A percentile compares a stretch with the other conserved stretches of the same genome.
Evolutionary conservation across 768 basidiomycete genomes (phyloP).

Genomic region (Strobilomyces echinocephalus): DNA sequence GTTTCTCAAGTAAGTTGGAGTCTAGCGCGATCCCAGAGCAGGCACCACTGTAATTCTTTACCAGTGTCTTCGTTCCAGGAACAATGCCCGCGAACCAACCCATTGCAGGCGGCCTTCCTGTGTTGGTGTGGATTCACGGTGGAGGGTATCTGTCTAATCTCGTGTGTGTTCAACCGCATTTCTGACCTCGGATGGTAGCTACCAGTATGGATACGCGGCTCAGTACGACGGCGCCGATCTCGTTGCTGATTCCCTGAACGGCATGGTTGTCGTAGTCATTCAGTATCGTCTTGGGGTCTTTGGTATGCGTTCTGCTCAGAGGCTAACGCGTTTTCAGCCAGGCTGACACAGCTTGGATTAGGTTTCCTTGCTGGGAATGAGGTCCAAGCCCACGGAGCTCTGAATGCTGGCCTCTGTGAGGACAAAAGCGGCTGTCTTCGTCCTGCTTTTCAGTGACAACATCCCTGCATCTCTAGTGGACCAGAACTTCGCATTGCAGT

Average conservation of each 20-base stretch:
- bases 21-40: too few species aligned
- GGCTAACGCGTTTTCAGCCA: background rate
- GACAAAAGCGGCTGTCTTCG: background rate
- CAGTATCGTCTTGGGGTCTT: constrained; percentile 36
- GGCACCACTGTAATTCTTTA: background rate
- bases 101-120: constrained; percentile 19
- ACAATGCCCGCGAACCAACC: background rate
- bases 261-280: constrained; percentile 25
- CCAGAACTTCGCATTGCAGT: constrained; percentile 31
- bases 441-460: background rate
- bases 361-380: constrained; percentile 32
- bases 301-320: constrained; percentile 13
- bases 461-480: constrained; percentile 25
- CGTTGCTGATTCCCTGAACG: constrained; percentile 20
- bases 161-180: too few species aligned
- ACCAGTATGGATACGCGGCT: constrained; percentile 18
- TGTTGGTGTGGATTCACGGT: constrained; percentile 36
- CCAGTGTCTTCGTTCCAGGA: background rate
- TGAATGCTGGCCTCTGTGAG: constrained; percentile 36
- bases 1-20: constrained; percentile 13
- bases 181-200: constrained; percentile 13
- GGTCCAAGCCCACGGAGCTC: constrained; percentile 26
- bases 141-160: constrained; percentile 23
- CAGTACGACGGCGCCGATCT: constrained; percentile 21
- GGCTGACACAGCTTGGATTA: constrained; percentile 5